phyloP scores from a whole-genome alignment of 805 yeast species.

The Lipomyces chichibuensis region DNA sequence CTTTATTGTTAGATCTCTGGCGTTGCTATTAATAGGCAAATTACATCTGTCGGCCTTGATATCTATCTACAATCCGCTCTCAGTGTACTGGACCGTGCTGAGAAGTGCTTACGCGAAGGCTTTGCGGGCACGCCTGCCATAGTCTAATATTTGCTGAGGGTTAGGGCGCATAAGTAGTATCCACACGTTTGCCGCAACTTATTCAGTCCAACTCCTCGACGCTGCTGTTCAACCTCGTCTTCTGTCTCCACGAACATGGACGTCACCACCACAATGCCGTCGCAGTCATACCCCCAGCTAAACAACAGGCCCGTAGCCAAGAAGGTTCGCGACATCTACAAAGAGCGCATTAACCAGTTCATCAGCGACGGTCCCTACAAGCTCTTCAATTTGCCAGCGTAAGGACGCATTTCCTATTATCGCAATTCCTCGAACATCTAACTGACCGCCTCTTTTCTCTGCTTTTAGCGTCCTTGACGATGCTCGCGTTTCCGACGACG shows the following conservation, averaged over 20 bases:
- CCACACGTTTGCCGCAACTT: background rate
- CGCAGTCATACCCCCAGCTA: conserved; percentile 42
- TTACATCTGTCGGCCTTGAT: no score
- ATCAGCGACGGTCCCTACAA: conserved; percentile 72
- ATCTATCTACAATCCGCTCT: no score
- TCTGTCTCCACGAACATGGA: background rate
- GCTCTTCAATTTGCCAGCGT: conserved; percentile 72
- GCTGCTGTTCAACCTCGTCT: background rate
- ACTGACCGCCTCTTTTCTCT: background rate
- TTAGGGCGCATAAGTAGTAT: background rate
- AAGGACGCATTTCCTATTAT: background rate
- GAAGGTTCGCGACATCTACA: conserved; percentile 74
- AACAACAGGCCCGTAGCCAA: conserved; percentile 67
- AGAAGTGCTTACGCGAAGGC: background rate
- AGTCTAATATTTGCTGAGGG: background rate
- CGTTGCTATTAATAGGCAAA: no score
- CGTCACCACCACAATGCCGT: conserved; percentile 15
- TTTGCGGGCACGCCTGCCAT: no score
- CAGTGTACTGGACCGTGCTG: background rate
- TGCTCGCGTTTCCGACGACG: conserved; percentile 55
- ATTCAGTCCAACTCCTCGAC: background rate
- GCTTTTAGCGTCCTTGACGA: conserved; percentile 59
- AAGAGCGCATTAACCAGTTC: conserved; percentile 74
- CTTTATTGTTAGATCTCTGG: background rate
- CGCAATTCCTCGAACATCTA: background rate